A percentile compares a stretch with the other conserved stretches of the same genome.
phyloP scores from a whole-genome alignment of 768 basidiomycete genomes.

The Rhodotorula paludigena region DNA sequence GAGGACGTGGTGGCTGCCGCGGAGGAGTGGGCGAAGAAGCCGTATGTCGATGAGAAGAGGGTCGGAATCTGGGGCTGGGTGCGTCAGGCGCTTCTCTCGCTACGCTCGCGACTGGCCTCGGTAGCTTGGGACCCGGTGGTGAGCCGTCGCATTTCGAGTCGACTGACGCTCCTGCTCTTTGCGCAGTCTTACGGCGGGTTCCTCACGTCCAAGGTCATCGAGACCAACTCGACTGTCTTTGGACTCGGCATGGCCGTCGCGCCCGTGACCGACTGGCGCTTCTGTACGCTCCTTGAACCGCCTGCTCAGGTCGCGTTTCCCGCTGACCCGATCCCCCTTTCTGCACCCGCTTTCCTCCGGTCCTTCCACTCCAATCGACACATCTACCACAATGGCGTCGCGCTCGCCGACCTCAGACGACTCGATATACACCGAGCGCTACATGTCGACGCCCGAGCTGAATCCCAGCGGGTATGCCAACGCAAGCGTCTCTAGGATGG shows the following conservation, averaged over 20 bases:
- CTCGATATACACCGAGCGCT: slow-evolving; percentile 94
- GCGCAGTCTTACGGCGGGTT: slow-evolving; percentile 88
- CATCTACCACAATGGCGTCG: too few species aligned
- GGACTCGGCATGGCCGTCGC: slow-evolving; percentile 86
- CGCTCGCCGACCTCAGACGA: too few species aligned
- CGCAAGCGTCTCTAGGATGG: slow-evolving; percentile 79
- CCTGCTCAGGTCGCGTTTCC: neutral
- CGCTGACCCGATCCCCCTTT: neutral
- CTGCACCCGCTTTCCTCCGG: neutral
- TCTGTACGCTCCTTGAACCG: too few species aligned
- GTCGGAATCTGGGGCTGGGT: slow-evolving; percentile 99
- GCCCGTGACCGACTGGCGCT: slow-evolving; percentile 62
- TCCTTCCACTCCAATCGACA: too few species aligned
- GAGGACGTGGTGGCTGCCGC: slow-evolving; percentile 85
- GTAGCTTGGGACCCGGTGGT: too few species aligned
- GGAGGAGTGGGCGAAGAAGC: slow-evolving; percentile 76
- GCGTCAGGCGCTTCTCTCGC: slow-evolving; percentile 45
- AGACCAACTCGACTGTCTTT: slow-evolving; percentile 83
- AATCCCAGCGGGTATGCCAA: slow-evolving; percentile 86
- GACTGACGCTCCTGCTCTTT: neutral
- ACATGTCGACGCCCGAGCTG: slow-evolving; percentile 76
- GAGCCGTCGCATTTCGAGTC: too few species aligned
- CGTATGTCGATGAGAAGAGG: slow-evolving; percentile 78
- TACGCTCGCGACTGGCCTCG: too few species aligned
- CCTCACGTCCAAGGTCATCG: slow-evolving; percentile 87